Base-by-base conservation (phyloP, 306 rosid species). In the Fagus crenata region DNA sequence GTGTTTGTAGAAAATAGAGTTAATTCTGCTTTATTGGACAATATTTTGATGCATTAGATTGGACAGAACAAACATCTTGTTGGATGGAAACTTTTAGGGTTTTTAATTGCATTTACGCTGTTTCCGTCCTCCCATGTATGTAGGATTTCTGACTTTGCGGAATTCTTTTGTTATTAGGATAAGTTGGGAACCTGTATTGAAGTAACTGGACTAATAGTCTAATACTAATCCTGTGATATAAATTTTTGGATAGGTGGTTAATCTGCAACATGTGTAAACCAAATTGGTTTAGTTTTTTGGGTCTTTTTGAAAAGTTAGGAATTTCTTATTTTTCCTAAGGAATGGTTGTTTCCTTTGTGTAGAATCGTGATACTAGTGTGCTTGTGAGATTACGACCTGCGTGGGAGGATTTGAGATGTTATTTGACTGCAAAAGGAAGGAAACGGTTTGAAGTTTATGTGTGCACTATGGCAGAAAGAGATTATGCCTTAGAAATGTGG, bases 401-500 rank as follows among this genome's bases (percentile, higher is more conserved):
- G 32, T 93, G 98, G 98, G 98, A 93, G 87, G 98, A 92, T 78
- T 82, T 93, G 80, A 86, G 97, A 86, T 82, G 96, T 85, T 93
- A 93, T 87, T 89, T 93, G 78, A 92, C 80, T 60, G 97, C 98
- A 53, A 93, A 82, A 85, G 97, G 97, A 59, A 90, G 98, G 22
- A 93, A 90, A 83, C 82, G 97, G 69, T 91, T 93, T 92, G 97
- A 93, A 86, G 98, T 93, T 51, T 90, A 90, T 83, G 98, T 93
- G 40, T 91, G 98, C 82, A 93, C 98, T 53, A 93, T 93, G 98
- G 98, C 98, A 84, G 97, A 93, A 86, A 90, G 93, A 85, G 96
- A 93, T 79, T 93, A 93, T 78, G 98, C 98, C 72, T 84, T 91
- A 85, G 98, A 93, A 85, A 93, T 93, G 83, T 93, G 98, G 98